Evolutionary conservation across 805 yeast genomes (phyloP), one percentile per base, ranked within the genome.

Genomic region (Hagleromyces aurorensis): DNA sequence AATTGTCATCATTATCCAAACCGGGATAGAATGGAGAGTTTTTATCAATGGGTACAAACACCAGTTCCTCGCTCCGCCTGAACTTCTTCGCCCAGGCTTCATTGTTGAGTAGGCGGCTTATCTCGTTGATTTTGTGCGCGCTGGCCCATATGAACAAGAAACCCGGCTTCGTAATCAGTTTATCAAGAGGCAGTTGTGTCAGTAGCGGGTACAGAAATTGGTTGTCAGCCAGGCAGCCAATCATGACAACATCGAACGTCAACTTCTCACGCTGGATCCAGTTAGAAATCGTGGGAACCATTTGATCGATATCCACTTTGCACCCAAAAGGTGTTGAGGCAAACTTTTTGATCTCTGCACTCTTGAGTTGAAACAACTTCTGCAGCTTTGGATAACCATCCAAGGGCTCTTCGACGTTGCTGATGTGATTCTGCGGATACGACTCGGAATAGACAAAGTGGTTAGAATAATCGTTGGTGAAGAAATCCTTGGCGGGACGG

Each of bases 341-440:
- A 45, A 72, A 69, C 11, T 63, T 54, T 1, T 49, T 41, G 6
- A 73, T 62, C 46, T 83, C 89, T 27, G 60, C 55, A 29, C 62
- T 65, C 46, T 87, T 87, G 44, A 85, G 61, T 21, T 68, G 66
- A 39, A 79, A 76, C 19, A 87, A 58, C 41, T 65, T 67, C 41
- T 78, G 82, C 11, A 87, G 62, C 48, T 82, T 82, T 2, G 96
- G 96, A 41, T 87, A 87, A 2, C 96, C 96, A 30, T 72, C 79
- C 1, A 79, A 72, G 1, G 87, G 78, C 33, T 72, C 69, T 19
- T 64, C 61, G 1, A 72, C 64, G 52, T 87, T 87, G 30, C 78
- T 65, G 14, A 87, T 73, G 44, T 68, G 73, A 14, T 59, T 61
- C 25, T 73, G 75, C 1, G 95, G 93, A 4, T 71, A 53, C 5